phyloP scores from a whole-genome alignment of 345 rosid genomes.

The Lagerstroemia speciosa region DNA sequence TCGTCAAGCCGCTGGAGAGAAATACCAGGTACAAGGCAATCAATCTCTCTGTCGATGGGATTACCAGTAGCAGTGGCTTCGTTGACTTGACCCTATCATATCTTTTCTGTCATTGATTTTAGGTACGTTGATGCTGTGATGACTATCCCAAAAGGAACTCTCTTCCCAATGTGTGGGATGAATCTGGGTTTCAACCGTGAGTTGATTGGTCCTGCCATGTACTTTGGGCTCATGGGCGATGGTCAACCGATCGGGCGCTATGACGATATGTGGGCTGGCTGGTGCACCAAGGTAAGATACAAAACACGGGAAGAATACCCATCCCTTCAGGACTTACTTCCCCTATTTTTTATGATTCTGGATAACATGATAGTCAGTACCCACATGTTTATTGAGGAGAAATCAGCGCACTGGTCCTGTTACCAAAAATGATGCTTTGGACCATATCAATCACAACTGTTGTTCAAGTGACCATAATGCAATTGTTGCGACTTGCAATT shows the following conservation, averaged over 20 bases:
- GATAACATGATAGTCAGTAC: not conserved
- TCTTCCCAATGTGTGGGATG: conserved; percentile 47
- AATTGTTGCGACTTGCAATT: not conserved
- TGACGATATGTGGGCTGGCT: conserved; percentile 50
- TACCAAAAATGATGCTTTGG: not conserved
- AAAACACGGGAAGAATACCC: not conserved
- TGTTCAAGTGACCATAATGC: not conserved
- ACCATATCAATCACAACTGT: not conserved
- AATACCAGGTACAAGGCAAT: conserved; percentile 25
- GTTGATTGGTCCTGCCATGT: conserved; percentile 44
- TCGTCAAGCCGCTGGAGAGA: conserved; percentile 40
- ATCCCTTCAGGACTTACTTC: not conserved
- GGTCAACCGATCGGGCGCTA: conserved; percentile 48
- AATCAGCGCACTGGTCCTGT: not conserved
- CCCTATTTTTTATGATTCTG: not conserved
- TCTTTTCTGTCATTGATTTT: not conserved
- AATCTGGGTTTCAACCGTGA: conserved; percentile 40
- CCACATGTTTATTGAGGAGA: not conserved
- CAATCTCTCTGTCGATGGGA: not conserved
- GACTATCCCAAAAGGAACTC: conserved; percentile 42
- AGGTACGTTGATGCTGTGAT: conserved; percentile 43
- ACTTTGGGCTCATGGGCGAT: conserved; percentile 48
- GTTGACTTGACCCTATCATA: not conserved
- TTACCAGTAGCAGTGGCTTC: not conserved
- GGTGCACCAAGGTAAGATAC: conserved; percentile 37